These are phyloP conservation scores for Fonsecaea nubica DNA, from an alignment of 2,329 filamentous ascomycete genomes.

Conservation along the genomic window DNA sequence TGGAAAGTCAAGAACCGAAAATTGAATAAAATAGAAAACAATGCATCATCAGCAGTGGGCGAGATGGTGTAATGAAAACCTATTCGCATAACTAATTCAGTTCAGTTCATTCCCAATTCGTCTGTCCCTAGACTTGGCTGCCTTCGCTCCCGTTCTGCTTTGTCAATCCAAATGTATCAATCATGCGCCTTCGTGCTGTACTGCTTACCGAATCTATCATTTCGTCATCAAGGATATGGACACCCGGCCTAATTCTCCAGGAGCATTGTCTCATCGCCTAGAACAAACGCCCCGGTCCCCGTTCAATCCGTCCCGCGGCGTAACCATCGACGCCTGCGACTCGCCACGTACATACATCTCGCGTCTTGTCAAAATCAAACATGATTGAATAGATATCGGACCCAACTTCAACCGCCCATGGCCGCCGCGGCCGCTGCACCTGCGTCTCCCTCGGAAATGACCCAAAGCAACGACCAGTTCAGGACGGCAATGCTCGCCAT, in stretches of 20 bases:
- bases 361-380: background rate
- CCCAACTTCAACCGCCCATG: background rate
- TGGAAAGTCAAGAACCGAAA: no score
- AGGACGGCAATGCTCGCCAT: constrained; percentile 61
- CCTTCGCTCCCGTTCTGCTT: no score
- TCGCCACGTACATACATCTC: background rate
- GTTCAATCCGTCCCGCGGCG: background rate
- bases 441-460: constrained; percentile 65
- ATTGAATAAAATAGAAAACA: no score
- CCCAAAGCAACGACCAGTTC: constrained; percentile 65
- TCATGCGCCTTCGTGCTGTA: background rate
- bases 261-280: background rate
- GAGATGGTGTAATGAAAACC: background rate
- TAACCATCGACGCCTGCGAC: background rate
- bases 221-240: background rate
- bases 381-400: background rate
- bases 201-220: background rate
- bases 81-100: background rate
- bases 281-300: background rate
- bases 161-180: no score
- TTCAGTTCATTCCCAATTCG: background rate
- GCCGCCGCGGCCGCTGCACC: constrained; percentile 16
- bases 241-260: background rate
- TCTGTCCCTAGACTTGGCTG: no score
- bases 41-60: background rate